phyloP scores from a whole-genome alignment of 345 rosid species.

The Corchorus capsularis region DNA sequence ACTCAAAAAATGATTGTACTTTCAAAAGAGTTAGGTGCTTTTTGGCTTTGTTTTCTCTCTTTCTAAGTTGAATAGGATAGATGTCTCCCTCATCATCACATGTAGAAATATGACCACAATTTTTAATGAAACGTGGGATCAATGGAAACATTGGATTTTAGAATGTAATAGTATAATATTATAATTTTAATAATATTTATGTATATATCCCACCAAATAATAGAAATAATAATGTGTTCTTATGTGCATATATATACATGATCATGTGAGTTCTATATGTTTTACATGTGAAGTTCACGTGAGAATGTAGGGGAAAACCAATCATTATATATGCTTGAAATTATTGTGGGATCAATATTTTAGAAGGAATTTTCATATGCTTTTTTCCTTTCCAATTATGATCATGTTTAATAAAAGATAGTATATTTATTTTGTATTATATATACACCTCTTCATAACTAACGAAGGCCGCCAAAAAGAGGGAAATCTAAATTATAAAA shows the following conservation, averaged over 20 bases:
- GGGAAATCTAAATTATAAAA: too few species aligned
- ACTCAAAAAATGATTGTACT: slow-evolving; percentile 5
- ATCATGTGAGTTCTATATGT: neutral
- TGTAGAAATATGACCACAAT: neutral
- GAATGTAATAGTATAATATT: neutral
- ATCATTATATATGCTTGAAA: neutral
- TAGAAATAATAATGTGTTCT: neutral
- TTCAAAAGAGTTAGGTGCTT: neutral
- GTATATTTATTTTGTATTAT: too few species aligned
- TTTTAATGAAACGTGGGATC: neutral
- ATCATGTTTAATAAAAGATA: too few species aligned
- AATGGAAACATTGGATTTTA: neutral
- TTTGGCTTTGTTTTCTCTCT: neutral
- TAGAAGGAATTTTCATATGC: too few species aligned
- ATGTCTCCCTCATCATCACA: neutral
- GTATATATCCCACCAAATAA: neutral
- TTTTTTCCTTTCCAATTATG: too few species aligned
- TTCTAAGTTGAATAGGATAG: neutral
- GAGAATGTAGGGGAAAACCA: neutral
- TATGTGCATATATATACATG: too few species aligned
- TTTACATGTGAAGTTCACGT: neutral
- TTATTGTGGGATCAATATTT: neutral
- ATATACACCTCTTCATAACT: too few species aligned
- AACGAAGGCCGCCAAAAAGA: too few species aligned
- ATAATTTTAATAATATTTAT: too few species aligned